Evolutionary conservation across 1,139 yeast genomes (phyloP), one percentile per base, ranked within the genome.

Genomic region (Suhomyces coccinellae): DNA sequence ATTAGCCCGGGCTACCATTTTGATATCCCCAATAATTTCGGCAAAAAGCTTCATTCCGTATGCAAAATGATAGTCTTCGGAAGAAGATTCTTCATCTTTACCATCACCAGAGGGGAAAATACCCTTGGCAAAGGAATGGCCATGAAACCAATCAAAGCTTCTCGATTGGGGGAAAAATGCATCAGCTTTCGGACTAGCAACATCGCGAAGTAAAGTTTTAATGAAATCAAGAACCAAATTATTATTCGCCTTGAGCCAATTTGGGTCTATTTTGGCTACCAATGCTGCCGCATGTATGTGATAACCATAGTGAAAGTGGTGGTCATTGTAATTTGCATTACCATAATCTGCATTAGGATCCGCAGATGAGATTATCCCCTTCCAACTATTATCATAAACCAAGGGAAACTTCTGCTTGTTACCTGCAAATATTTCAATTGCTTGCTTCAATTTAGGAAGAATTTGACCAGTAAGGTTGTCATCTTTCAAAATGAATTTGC

Each of bases 281-380:
- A 86, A 64, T 0, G 91, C 87, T 41, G 85, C 82, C 0, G 93
- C 87, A 58, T 85, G 85, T 34, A 86, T 75, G 56, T 83, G 89
- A 54, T 86, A 86, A 1, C 89, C 88, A 57, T 85, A 86, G 64
- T 86, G 93, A 71, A 86, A 86, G 63, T 86, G 93, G 56, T 86
- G 95, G 56, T 86, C 95, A 56, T 86, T 86, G 59, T 85, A 86
- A 57, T 79, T 82, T 10, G 90, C 75, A 57, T 86, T 86, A 44
- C 95, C 95, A 60, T 82, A 86, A 67, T 86, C 95, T 1, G 82
- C 83, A 14, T 71, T 80, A 1, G 82, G 74, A 1, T 80, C 82
- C 0, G 90, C 87, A 0, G 85, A 75, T 0, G 91, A 84, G 12
- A 84, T 74, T 9, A 86, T 58, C n/a, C 95, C 95, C 57, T 80